phyloP scores from a whole-genome alignment of 306 rosid species.

The Pyrus bretschneideri region DNA sequence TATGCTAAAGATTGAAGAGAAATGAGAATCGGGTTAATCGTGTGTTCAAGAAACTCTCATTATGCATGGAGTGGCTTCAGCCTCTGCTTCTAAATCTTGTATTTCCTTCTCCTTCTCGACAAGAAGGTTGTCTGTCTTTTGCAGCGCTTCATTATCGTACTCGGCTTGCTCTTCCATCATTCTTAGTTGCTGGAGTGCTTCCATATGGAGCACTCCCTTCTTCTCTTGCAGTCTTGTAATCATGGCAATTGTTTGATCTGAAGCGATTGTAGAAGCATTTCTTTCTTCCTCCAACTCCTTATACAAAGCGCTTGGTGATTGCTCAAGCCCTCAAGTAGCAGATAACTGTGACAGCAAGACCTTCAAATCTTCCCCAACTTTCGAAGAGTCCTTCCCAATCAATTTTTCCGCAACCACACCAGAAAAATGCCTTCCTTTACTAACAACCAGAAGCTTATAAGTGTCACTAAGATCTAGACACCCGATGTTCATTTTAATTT shows the following conservation, averaged over 20 bases:
- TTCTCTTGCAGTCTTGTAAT: slow-evolving; percentile 84
- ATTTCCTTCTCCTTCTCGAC: slow-evolving; percentile 56
- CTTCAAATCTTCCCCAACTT: slow-evolving; percentile 72
- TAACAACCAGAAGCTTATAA: slow-evolving; percentile 63
- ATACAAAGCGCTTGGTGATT: slow-evolving; percentile 41
- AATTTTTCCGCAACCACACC: slow-evolving; percentile 62
- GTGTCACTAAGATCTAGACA: slow-evolving; percentile 82
- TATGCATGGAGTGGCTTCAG: slow-evolving; percentile 61
- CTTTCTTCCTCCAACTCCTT: slow-evolving; percentile 90
- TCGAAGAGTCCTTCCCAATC: slow-evolving; percentile 72
- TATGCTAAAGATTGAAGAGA: too few relatives aligned
- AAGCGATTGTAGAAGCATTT: slow-evolving; percentile 71
- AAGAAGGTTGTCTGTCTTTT: slow-evolving; percentile 53
- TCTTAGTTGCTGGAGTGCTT: slow-evolving; percentile 71
- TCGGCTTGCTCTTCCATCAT: slow-evolving; percentile 80
- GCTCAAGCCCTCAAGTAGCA: slow-evolving; percentile 53
- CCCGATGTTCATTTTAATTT: too few relatives aligned
- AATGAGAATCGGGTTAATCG: slow-evolving; percentile 22
- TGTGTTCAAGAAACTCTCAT: slow-evolving; percentile 52
- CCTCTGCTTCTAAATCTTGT: slow-evolving; percentile 60
- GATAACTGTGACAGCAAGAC: slow-evolving; percentile 63
- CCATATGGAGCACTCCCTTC: slow-evolving; percentile 76
- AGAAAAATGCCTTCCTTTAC: slow-evolving; percentile 58
- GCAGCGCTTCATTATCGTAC: slow-evolving; percentile 65
- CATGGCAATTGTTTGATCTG: slow-evolving; percentile 84